phyloP scores from a whole-genome alignment of 768 basidiomycete species.

The Steccherinum ochraceum region DNA sequence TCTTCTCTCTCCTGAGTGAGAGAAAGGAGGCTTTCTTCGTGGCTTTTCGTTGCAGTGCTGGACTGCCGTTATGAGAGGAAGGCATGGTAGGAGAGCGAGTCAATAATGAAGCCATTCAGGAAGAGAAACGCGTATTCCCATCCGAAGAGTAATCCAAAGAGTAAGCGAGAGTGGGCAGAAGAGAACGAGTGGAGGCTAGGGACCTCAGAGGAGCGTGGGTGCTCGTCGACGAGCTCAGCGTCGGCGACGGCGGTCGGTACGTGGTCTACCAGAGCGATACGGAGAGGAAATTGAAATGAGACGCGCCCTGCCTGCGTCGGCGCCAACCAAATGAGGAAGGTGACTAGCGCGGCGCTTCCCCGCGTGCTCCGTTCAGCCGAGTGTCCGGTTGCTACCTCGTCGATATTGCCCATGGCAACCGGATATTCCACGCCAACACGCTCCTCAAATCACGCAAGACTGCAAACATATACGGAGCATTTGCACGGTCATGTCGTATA shows the following conservation, averaged over 20 bases:
- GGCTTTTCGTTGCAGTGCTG: constrained; percentile 30
- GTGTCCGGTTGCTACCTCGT: too few relatives aligned
- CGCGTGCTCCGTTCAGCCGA: too few relatives aligned
- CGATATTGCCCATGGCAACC: too few relatives aligned
- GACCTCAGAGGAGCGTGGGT: constrained; percentile 5
- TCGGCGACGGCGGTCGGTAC: constrained; percentile 30
- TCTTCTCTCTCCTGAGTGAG: constrained; percentile 33
- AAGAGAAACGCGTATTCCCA: constrained; percentile 10
- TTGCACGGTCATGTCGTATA: too few relatives aligned
- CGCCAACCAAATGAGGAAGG: too few relatives aligned
- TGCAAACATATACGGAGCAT: too few relatives aligned
- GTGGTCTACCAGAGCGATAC: constrained; percentile 29
- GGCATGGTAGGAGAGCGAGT: constrained; percentile 12
- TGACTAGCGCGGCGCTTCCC: too few relatives aligned
- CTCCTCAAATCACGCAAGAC: too few relatives aligned
- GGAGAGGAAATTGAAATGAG: constrained; percentile 28
- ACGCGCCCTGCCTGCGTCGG: too few relatives aligned
- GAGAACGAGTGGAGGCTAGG: constrained; percentile 8
- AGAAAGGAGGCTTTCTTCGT: constrained; percentile 53
- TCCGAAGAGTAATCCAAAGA: background rate
- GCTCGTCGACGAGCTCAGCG: constrained; percentile 27
- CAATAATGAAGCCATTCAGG: constrained; percentile 13
- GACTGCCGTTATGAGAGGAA: constrained; percentile 19
- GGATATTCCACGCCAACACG: too few relatives aligned
- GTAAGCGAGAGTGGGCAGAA: constrained; percentile 12